Conservation (phyloP, 2,329 filamentous ascomycete species). For the Gaeumannomyces sp. region DNA sequence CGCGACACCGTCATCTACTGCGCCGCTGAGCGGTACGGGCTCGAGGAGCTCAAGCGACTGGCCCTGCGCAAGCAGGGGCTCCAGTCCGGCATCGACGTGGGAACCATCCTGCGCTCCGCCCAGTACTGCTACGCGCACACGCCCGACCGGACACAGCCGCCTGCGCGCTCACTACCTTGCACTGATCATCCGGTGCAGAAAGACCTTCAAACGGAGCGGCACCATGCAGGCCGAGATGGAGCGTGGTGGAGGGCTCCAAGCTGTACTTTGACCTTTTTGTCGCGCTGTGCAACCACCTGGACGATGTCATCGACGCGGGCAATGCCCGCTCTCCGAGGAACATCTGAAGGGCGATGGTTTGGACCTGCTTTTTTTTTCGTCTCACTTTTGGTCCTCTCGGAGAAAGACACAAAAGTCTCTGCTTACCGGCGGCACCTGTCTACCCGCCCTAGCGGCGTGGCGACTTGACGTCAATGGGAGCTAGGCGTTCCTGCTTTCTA, state of each 20-base stretch:
- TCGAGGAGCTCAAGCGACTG: constrained; percentile 88
- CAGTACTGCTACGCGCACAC: constrained; percentile 96
- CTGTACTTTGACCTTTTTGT: constrained; percentile 98
- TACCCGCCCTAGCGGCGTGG: constrained; percentile 2
- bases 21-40: constrained; percentile 79
- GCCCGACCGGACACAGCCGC: constrained; percentile 82
- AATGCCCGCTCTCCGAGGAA: constrained; percentile 56
- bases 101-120: constrained; percentile 83
- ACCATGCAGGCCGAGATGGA: constrained; percentile 99
- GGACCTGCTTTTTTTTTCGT: constrained; percentile 1
- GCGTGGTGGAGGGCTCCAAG: constrained; percentile 69
- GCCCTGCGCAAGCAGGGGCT: constrained; percentile 91
- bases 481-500: neutral
- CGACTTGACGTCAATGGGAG: neutral
- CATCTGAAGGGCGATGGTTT: constrained; percentile 35
- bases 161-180: constrained; percentile 96
- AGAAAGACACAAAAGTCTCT: constrained; percentile 4
- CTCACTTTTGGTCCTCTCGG: constrained; percentile 8
- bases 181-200: constrained; percentile 93
- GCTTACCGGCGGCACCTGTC: neutral
- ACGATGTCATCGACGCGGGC: constrained; percentile 87
- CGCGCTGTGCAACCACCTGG: constrained; percentile 95
- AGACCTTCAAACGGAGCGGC: constrained; percentile 96
- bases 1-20: constrained; percentile 95
- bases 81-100: constrained; percentile 86